Percentiles rank a stretch among this genome's conserved stretches.
phyloP scores from a whole-genome alignment of 73 alveolate species.

The Tetrahymena elliotti region DNA sequence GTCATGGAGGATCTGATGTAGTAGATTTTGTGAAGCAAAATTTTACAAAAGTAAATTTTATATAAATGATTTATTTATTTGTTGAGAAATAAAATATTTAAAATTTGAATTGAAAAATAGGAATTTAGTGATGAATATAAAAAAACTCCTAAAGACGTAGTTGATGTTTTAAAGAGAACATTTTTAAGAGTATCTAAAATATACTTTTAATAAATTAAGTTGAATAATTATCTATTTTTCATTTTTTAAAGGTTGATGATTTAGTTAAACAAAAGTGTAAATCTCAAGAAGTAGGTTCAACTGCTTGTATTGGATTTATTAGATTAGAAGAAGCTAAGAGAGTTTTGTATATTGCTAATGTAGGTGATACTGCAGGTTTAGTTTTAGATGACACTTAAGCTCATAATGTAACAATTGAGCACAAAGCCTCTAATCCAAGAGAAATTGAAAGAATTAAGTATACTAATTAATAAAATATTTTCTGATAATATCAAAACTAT shows the following conservation, averaged over 20 bases:
- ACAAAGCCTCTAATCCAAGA: slow-evolving; percentile 52
- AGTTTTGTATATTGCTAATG: slow-evolving; percentile 60
- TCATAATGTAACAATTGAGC: slow-evolving; percentile 56
- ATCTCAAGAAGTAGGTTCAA: slow-evolving; percentile 53
- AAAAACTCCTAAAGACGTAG: background rate
- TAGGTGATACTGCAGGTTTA: slow-evolving; percentile 64
- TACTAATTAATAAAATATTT: too few relatives aligned
- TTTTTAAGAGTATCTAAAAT: background rate
- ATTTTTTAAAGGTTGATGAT: background rate
- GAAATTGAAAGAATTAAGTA: slow-evolving; percentile 50
- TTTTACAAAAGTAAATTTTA: slow-evolving; percentile 23
- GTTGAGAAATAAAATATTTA: background rate
- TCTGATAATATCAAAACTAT: too few relatives aligned
- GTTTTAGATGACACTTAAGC: slow-evolving; percentile 41
- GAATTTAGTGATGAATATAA: background rate
- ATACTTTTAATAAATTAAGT: background rate
- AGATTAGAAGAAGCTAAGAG: slow-evolving; percentile 62
- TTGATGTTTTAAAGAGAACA: background rate
- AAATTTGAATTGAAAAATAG: background rate
- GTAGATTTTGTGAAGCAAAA: slow-evolving; percentile 22
- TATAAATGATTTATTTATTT: background rate
- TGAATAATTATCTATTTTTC: background rate
- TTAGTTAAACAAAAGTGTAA: slow-evolving; percentile 6
- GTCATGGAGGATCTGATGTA: slow-evolving; percentile 39
- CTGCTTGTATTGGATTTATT: slow-evolving; percentile 63